These are phyloP conservation scores for Podaxis pistillaris DNA, from an alignment of 768 basidiomycete genomes.

Conservation along the genomic window DNA sequence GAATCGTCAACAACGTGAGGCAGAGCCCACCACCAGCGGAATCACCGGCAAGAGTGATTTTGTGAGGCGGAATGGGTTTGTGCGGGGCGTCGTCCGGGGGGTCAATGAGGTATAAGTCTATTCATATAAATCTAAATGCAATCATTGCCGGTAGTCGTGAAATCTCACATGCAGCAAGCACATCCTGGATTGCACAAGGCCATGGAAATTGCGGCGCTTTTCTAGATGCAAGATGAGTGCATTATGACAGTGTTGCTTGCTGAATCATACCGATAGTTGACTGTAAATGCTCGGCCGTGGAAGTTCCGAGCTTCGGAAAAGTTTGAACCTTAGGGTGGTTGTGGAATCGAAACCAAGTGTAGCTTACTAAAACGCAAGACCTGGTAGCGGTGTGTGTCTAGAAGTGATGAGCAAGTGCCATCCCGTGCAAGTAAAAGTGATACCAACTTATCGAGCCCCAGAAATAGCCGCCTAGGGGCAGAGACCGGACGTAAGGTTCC, in stretches of 20 bases:
- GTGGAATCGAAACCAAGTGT: not conserved
- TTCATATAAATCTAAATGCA: not conserved
- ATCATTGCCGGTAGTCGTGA: not conserved
- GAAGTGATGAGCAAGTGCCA: not conserved
- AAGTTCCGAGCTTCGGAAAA: conserved; percentile 58
- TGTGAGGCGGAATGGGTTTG: conserved; percentile 57
- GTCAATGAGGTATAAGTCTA: conserved; percentile 72
- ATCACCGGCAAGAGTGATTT: conserved; percentile 78
- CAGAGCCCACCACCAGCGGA: conserved; percentile 75
- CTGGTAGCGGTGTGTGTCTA: conserved; percentile 62
- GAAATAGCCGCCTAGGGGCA: conserved; percentile 54
- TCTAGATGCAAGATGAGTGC: conserved; percentile 30
- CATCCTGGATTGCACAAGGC: conserved; percentile 76
- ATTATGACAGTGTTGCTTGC: not conserved
- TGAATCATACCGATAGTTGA: conserved; percentile 44
- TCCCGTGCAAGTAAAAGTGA: conserved; percentile 3
- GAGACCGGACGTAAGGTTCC: not conserved
- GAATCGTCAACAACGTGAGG: conserved; percentile 54
- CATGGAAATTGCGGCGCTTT: conserved; percentile 86
- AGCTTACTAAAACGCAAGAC: conserved; percentile 52
- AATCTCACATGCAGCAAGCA: conserved; percentile 65
- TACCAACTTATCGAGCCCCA: conserved; percentile 62
- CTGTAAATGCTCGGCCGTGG: conserved; percentile 63
- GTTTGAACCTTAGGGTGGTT: not conserved
- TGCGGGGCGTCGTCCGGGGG: conserved; percentile 68